Evolutionary conservation across 768 basidiomycete species (phyloP), one percentile per base, ranked within the genome.

Genomic region (Phylloporus rhodoxanthus): DNA sequence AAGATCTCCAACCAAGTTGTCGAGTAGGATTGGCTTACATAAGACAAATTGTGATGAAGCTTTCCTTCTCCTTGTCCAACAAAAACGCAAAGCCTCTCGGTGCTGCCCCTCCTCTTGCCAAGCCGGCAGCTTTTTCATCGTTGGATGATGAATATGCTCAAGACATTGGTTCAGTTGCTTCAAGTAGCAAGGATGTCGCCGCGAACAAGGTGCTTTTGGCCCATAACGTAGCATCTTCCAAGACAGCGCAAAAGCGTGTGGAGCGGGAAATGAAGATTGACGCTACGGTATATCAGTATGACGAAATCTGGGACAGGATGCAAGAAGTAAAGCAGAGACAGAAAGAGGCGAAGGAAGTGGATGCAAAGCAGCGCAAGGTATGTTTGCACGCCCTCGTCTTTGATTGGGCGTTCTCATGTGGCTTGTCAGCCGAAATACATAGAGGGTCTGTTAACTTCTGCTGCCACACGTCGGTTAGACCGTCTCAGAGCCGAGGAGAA

Each of bases 261-360:
- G 82, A 89, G 54, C 79, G 79, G 43, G 93, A 94, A 65, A 78
- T 82, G 70, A 75, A 75, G 53, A 73, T 92, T 3, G 95, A 98
- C 58, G 63, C 78, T 37, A 85, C 84, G 0, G 88, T 94, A 4
- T 98, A 87, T 66, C 83, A 94, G 67, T 99, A 99, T 61, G 96
- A 99, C 64, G 93, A 91, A 68, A 83, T 98, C 4, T 98, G 85
- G 79, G 96, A 99, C 61, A 81, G 78, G 57, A 97, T 99, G 85
- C 93, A 98, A 69, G 81, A 86, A 56, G 86, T 82, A 1, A 90
- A 93, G 68, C 71, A 72, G 54, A 71, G 70, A 34, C 86, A 86
- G 62, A 89, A 91, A 61, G 78, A 79, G 57, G 75, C 72, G 2
- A 91, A 91, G 68, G 90, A 93, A 57, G 69, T 71, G 11, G 92